phyloP scores from a whole-genome alignment of 805 yeast species.

The Cyberlindnera samutprakarnensis region DNA sequence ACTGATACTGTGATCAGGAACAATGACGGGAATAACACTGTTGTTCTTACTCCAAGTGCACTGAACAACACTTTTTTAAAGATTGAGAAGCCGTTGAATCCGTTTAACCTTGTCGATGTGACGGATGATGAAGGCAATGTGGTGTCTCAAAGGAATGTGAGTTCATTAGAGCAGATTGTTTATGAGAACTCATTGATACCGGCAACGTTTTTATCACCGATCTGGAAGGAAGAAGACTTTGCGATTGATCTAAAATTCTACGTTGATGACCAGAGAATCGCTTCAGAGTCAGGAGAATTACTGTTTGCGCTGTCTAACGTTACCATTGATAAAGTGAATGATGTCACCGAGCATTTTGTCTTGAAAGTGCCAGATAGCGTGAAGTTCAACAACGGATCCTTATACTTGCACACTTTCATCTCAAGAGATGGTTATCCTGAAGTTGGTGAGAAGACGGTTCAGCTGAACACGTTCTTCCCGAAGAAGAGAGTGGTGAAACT shows the following conservation, averaged over 20 bases:
- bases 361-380: slow-evolving; percentile 14
- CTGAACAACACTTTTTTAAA: slow-evolving; percentile 5
- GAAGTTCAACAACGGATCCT: slow-evolving; percentile 23
- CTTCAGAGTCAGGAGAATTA: slow-evolving; percentile 1
- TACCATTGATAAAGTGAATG: slow-evolving; percentile 7
- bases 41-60: slow-evolving; percentile 11
- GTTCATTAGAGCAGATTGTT: slow-evolving; percentile 15
- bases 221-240: slow-evolving; percentile 11
- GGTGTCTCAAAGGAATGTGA: slow-evolving; percentile 2
- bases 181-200: slow-evolving; percentile 19
- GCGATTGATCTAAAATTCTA: slow-evolving; percentile 16
- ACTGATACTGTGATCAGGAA: too few species aligned
- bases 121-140: slow-evolving; percentile 10
- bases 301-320: slow-evolving; percentile 6
- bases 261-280: slow-evolving; percentile 15
- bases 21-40: too few species aligned
- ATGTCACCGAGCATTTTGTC: slow-evolving; percentile 7
- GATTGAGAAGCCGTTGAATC: slow-evolving; percentile 10
- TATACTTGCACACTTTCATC: slow-evolving; percentile 26
- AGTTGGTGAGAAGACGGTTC: slow-evolving; percentile 17
- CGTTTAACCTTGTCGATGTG: slow-evolving; percentile 4
- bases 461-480: slow-evolving; percentile 24
- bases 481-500: slow-evolving; percentile 22
- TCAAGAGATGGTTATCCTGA: slow-evolving; percentile 15
- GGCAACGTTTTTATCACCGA: slow-evolving; percentile 15